These are phyloP conservation scores for Rhodomyrtus tomentosa DNA, from an alignment of 345 rosid genomes.

Conservation along the genomic window DNA sequence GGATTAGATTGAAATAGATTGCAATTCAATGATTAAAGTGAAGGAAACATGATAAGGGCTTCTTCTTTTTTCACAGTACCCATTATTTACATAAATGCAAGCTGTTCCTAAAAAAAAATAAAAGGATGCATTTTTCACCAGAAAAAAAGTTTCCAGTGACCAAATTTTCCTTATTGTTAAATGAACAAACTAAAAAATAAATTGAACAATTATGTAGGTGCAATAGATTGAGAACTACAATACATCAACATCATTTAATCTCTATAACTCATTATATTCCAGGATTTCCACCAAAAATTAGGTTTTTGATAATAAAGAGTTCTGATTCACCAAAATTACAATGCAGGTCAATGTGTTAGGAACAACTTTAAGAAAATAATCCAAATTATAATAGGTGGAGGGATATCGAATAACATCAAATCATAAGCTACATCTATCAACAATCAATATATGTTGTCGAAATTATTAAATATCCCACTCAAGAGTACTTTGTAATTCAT, in stretches of 20 bases:
- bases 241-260: not conserved
- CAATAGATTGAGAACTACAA: not conserved
- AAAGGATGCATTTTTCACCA: not conserved
- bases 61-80: not conserved
- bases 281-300: not conserved
- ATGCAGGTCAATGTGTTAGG: not conserved
- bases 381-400: not conserved
- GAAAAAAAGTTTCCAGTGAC: not conserved
- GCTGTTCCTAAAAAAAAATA: too few relatives aligned
- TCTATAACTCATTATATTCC: not conserved
- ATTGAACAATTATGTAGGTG: too few relatives aligned
- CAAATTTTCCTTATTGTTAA: not conserved
- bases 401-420: not conserved
- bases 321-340: not conserved
- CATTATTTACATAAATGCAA: not conserved
- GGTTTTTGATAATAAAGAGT: not conserved
- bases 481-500: not conserved
- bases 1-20: not conserved
- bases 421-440: not conserved
- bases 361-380: not conserved
- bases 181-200: not conserved
- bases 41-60: not conserved
- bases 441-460: not conserved
- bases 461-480: too few relatives aligned
- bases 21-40: not conserved